Evolutionary conservation across 2,329 filamentous ascomycete species (phyloP), one percentile per base, ranked within the genome.

Genomic region (Cadophora sp.): DNA sequence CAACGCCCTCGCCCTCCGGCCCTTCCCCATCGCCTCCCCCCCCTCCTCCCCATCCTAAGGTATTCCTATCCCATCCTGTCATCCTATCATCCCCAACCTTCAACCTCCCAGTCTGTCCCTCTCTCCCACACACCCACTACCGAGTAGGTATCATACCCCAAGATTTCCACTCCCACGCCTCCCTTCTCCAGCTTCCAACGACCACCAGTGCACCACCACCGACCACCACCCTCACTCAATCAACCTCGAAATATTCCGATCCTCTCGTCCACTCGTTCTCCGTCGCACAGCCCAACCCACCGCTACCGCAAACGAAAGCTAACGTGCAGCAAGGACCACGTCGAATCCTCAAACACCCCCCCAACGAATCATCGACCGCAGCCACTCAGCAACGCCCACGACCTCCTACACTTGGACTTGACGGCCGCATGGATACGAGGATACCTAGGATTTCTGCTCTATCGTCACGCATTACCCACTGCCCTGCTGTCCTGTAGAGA

Each of bases 331-430:
- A 64, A 59, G 66, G 68, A 67, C 66, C 70, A 71, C 68, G 66
- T 68, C 66, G 56, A 66, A 65, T 66, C 64, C 67, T 70, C 70
- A 71, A 71, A 71, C 68, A 50, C 22, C 51, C 45, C 45, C 30
- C 39, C 69, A 53, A 61, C 72, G 65, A 72, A 72, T 72, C 70
- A 71, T 48, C 20, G 27, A 13, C 27, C 62, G 59, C 60, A 53
- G 59, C 73, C 73, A 73, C 66, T 71, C 69, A 72, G 47, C 58
- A 61, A 18, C 60, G 45, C 60, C 71, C 72, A 74, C 73, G 72
- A 73, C 71, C 64, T 72, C 65, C 24, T 33, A 73, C 71, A 72
- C 66, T 64, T 70, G 64, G 67, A 53, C 36, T 43, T 33, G 36
- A 27, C 11, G 59, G 27, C 33, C 56, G 53, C 41, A 72, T 73